Base-by-base conservation (phyloP, 805 yeast genomes). In the Myxozyma vanderwaltii region DNA sequence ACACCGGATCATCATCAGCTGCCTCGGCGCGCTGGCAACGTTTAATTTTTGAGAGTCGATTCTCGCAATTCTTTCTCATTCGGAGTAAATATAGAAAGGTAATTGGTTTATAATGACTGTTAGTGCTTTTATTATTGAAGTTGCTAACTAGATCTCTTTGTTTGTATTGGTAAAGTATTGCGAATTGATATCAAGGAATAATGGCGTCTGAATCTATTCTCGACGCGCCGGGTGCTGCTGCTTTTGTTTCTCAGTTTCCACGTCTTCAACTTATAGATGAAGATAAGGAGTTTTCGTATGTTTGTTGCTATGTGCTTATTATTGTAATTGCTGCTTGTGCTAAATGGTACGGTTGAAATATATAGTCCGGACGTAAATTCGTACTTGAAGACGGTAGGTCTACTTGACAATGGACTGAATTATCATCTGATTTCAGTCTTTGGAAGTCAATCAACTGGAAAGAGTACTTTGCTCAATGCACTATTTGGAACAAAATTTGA, bases 391-490 rank as follows among this genome's bases (percentile, higher is more conserved):
- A 63, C 68, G 35, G 68, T 76, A 7, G 68, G 76, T 29, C 60
- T 67, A 27, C 68, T 69, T 46, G 77, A 77, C 44, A 77, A 80
- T 13, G 96, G 91, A 0, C 76, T 86, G 56, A 79, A 86, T 67
- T 91, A 92, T 76, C 96, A 94, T 72, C 84, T 94, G 19, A 89
- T 94, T 2, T 86, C 98, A 0, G 99, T 94, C 39, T 94, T 94
- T 77, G 99, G 99, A 4, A 90, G 97, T 0, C 99, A 94, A 71
- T 87, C 96, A 2, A 91, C 97, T 3, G 99, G 99, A 54, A 94
- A 94, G 74, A 90, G 97, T 1, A 94, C 99, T 0, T 79, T 94
- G 59, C 79, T 94, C 68, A 94, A 94, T 75, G 82, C 84, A 45
- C 75, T 94, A 58, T 94, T 94, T 76, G 87, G 87, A 63, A 94